A percentile compares a stretch with the other conserved stretches of the same genome.
Conservation (phyloP, 148 eudicot genomes). For the Limonium bicolor region DNA sequence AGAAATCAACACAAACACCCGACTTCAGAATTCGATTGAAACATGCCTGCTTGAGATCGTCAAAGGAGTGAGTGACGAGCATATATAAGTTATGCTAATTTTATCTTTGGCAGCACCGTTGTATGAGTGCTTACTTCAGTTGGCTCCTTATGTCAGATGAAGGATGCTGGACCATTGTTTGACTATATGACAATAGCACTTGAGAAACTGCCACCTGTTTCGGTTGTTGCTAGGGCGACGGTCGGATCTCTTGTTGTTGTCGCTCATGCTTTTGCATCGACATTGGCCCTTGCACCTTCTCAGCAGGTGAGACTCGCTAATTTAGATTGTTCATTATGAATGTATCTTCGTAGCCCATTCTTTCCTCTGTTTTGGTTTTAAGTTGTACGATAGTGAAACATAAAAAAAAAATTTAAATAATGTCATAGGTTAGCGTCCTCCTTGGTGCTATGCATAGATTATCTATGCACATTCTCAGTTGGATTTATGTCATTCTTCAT, state of each 20-base stretch:
- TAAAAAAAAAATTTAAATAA: too few species aligned
- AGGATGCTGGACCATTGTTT: slow-evolving; percentile 53
- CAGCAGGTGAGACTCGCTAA: slow-evolving; percentile 45
- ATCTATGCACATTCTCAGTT: too few species aligned
- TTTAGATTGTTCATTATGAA: background rate
- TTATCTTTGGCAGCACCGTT: background rate
- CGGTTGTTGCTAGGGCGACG: slow-evolving; percentile 57
- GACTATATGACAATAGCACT: slow-evolving; percentile 67
- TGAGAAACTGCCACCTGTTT: slow-evolving; percentile 60
- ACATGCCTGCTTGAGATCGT: slow-evolving; percentile 77
- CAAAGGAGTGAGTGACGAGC: slow-evolving; percentile 48
- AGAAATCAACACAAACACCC: slow-evolving; percentile 43
- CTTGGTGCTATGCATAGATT: too few species aligned
- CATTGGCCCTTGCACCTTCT: slow-evolving; percentile 35
- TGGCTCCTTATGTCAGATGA: slow-evolving; percentile 27
- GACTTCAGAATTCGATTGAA: slow-evolving; percentile 68
- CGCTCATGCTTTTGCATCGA: slow-evolving; percentile 54
- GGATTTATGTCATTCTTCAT: background rate
- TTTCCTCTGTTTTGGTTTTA: too few species aligned
- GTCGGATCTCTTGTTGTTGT: slow-evolving; percentile 64
- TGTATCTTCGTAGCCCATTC: background rate
- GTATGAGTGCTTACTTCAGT: background rate
- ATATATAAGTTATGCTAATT: background rate
- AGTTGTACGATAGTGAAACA: background rate
- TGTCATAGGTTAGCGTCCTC: too few species aligned